phyloP scores from a whole-genome alignment of 495 filamentous ascomycete species.

The Penicillium soppii region DNA sequence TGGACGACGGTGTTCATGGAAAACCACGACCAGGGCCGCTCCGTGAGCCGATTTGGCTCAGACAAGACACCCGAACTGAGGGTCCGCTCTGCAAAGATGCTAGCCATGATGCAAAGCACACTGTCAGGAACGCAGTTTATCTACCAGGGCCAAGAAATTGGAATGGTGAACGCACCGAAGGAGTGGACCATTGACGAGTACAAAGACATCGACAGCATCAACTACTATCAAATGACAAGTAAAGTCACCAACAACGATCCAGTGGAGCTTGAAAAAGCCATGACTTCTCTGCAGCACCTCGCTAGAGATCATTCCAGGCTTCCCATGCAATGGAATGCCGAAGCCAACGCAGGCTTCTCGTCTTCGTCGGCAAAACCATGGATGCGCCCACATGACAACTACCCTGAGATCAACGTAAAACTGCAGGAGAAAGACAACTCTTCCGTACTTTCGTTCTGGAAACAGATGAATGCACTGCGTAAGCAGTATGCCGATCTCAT shows the following conservation, averaged over 20 bases:
- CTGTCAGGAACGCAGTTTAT: conserved; percentile 52
- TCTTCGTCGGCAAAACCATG: conserved; percentile 42
- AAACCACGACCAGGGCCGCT: conserved; percentile 45
- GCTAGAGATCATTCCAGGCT: conserved; percentile 61
- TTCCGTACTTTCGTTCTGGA: conserved; percentile 50
- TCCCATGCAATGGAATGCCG: conserved; percentile 62
- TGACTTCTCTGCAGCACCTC: conserved; percentile 42
- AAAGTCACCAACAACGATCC: conserved; percentile 25
- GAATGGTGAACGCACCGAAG: conserved; percentile 52
- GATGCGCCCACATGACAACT: conserved; percentile 60
- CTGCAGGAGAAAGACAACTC: conserved; percentile 37
- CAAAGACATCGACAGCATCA: conserved; percentile 51
- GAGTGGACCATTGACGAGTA: conserved; percentile 47
- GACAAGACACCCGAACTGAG: conserved; percentile 46
- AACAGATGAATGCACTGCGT: conserved; percentile 37
- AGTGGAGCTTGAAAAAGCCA: conserved; percentile 33
- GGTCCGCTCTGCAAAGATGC: conserved; percentile 48
- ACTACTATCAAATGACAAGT: conserved; percentile 46
- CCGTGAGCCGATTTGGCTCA: conserved; percentile 43
- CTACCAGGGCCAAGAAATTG: conserved; percentile 59
- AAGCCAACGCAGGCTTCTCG: conserved; percentile 53
- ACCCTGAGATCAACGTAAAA: conserved; percentile 50
- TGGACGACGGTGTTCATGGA: conserved; percentile 51
- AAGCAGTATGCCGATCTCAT: conserved; percentile 33
- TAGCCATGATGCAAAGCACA: conserved; percentile 51